phyloP scores from a whole-genome alignment of 2,329 filamentous ascomycete species.

The Thielaviopsis punctulata region DNA sequence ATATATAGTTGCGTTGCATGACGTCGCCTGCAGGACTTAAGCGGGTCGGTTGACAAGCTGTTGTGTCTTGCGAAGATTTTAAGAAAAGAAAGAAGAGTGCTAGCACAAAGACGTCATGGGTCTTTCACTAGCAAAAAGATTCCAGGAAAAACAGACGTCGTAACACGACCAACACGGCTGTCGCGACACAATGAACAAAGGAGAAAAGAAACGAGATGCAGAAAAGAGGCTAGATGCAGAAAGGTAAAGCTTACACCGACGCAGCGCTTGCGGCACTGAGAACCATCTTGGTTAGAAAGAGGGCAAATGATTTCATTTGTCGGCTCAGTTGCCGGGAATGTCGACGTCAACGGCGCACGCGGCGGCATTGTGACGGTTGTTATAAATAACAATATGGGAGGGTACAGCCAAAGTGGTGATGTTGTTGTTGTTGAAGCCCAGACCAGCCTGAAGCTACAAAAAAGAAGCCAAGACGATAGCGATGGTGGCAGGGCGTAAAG shows the following conservation, averaged over 20 bases:
- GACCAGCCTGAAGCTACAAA: background rate
- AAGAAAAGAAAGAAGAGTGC: background rate
- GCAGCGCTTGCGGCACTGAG: slow-evolving; percentile 92
- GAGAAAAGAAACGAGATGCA: background rate
- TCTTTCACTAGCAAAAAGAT: background rate
- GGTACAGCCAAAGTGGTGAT: too few relatives aligned
- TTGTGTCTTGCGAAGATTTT: background rate
- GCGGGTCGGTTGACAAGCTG: background rate
- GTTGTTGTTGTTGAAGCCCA: background rate
- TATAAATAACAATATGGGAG: too few relatives aligned
- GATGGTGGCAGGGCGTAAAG: background rate
- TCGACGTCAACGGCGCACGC: slow-evolving; percentile 69
- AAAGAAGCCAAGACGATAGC: background rate
- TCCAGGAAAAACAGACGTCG: background rate
- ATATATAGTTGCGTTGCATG: background rate
- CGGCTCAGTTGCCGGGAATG: slow-evolving; percentile 79
- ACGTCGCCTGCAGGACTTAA: background rate
- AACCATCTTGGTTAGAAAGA: slow-evolving; percentile 87
- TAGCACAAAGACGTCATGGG: background rate
- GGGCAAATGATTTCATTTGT: slow-evolving; percentile 96
- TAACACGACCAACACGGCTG: background rate
- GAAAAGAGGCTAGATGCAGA: slow-evolving; percentile 6
- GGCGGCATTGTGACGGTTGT: slow-evolving; percentile 57
- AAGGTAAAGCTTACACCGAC: slow-evolving; percentile 62
- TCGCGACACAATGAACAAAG: background rate